These are phyloP conservation scores for Thelonectria olida DNA, from an alignment of 2,329 filamentous ascomycete species.

Conservation along the genomic window DNA sequence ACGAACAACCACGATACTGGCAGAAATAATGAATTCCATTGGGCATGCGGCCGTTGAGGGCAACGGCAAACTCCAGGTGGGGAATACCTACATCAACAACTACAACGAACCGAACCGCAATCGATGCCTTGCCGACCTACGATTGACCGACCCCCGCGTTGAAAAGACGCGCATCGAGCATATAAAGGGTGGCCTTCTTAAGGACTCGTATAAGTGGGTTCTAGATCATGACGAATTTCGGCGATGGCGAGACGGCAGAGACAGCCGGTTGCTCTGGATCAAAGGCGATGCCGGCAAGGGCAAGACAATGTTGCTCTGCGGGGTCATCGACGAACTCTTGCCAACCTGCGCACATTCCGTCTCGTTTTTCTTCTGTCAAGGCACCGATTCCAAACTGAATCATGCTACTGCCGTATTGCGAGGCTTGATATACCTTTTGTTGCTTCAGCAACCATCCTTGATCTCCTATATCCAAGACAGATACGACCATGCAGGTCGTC, in stretches of 20 bases:
- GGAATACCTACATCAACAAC: neutral
- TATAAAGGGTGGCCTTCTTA: conserved; percentile 25
- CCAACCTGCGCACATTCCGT: neutral
- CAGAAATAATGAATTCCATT: neutral
- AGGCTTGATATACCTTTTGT: neutral
- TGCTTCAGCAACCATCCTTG: neutral
- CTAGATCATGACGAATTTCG: conserved; percentile 41
- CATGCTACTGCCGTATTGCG: neutral
- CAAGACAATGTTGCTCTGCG: conserved; percentile 48
- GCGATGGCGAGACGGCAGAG: conserved; percentile 37
- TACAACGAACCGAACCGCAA: neutral
- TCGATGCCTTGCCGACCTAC: neutral
- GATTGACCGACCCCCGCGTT: neutral
- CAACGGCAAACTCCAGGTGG: neutral
- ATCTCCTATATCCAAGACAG: neutral
- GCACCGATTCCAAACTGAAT: neutral
- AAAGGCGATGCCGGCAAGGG: conserved; percentile 48
- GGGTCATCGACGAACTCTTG: conserved; percentile 34
- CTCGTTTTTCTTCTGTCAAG: conserved; percentile 6
- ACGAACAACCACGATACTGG: neutral
- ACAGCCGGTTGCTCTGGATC: conserved; percentile 43
- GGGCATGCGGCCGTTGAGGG: neutral
- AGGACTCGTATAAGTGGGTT: conserved; percentile 45
- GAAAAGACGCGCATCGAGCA: conserved; percentile 3
- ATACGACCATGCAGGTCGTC: neutral